Percentiles rank a stretch among this genome's conserved stretches.
Evolutionary conservation across 1,284 basidiomycete genomes (phyloP).

Genomic region (Afroboletus lepidellus): DNA sequence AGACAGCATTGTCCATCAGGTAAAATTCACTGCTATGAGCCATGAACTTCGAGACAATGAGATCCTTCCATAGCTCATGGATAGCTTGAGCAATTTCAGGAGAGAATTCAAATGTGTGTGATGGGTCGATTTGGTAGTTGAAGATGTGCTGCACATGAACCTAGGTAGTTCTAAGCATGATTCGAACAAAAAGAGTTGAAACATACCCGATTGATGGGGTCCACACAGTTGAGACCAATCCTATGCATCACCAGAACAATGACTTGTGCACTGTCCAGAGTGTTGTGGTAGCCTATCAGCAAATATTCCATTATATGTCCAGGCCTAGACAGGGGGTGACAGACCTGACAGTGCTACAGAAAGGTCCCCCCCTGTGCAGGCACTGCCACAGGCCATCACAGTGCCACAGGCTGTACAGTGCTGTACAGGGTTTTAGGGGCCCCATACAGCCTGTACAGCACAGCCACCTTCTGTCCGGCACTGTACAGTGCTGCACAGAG

Average conservation of each 20-base stretch:
- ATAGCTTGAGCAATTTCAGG: slow-evolving; percentile 77
- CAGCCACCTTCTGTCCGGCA: too few species aligned
- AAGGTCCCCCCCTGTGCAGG: too few species aligned
- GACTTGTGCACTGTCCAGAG: slow-evolving; percentile 88
- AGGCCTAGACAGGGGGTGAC: too few species aligned
- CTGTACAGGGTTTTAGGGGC: too few species aligned
- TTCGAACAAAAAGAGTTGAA: not conserved
- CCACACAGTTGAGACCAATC: slow-evolving; percentile 81
- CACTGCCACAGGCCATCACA: too few species aligned
- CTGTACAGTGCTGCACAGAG: too few species aligned
- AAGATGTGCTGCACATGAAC: slow-evolving; percentile 61
- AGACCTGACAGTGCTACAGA: too few species aligned
- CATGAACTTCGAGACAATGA: slow-evolving; percentile 83
- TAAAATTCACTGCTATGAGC: slow-evolving; percentile 90
- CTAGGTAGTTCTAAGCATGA: slow-evolving; percentile 27
- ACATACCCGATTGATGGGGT: slow-evolving; percentile 67
- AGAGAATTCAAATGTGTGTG: slow-evolving; percentile 48
- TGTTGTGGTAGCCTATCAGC: slow-evolving; percentile 86
- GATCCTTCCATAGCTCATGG: slow-evolving; percentile 86
- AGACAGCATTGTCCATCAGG: slow-evolving; percentile 92
- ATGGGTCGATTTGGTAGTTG: slow-evolving; percentile 47
- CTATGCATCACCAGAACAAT: slow-evolving; percentile 90
- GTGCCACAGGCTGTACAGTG: too few species aligned
- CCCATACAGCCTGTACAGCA: too few species aligned
- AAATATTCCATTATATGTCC: too few species aligned